Base-by-base conservation (phyloP, 108 stramenopile species). In the Skeletonema costatum region DNA sequence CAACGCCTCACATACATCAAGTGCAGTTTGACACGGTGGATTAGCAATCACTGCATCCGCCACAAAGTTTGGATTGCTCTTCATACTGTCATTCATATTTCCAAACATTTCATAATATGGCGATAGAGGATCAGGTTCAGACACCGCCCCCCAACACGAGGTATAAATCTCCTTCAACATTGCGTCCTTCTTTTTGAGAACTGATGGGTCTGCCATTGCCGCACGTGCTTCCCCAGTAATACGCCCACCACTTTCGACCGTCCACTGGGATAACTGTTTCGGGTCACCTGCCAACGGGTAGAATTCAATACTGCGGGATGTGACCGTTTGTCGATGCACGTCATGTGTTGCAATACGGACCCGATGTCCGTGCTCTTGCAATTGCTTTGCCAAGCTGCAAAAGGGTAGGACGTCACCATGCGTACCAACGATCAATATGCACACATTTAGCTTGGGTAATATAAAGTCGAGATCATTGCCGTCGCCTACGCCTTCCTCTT, bases 271-370 rank as follows among this genome's bases (percentile, higher is more conserved):
- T 13, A 92, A 70, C 46, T 83, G 44, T 65, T 86, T 86, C 2
- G 95, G 92, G 82, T 96, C 91, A 19, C 95, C 95, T 9, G 86
- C 95, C 58, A 96, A 71, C 13, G 95, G 95, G 68, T 88, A 96
- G 68, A 88, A 96, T 36, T 93, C 91, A 36, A 93, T 83, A 25
- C 72, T 77, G 9, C 81, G 72, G 1, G 76, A 76, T 3, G 69
- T 70, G 11, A 96, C 92, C 11, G 76, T 80, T 9, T 73, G 32
- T 0, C 91, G 81, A 77, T 92, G 88, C 5, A 78, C 70, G 44
- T 80, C 77, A 78, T 92, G 91, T 16, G 87, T 81, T 16, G 87
- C 91, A 44, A 92, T 77, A 13, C 91, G 83, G 0, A 92, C 91
- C 3, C 86, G 77, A 81, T 92, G 91, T 2, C 91, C 91, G n/a